A percentile compares a stretch with the other conserved stretches of the same genome.
These are phyloP conservation scores for Euphorbia lathyris DNA, from an alignment of 345 rosid genomes.

Conservation along the genomic window DNA sequence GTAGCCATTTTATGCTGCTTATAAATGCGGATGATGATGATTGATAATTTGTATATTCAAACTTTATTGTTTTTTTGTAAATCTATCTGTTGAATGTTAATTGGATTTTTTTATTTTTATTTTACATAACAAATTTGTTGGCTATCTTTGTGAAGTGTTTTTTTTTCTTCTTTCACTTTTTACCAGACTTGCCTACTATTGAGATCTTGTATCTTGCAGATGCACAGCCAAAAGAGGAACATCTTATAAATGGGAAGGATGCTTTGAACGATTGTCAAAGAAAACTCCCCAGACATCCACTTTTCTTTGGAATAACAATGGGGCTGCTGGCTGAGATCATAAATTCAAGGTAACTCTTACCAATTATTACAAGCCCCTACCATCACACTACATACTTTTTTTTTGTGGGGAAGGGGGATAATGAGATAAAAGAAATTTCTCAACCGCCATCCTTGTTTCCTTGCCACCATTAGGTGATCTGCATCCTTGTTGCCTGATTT, in stretches of 20 bases:
- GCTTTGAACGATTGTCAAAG: constrained; percentile 38
- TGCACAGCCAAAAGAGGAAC: constrained; percentile 42
- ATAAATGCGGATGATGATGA: neutral
- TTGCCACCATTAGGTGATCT: too few species aligned
- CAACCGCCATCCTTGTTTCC: neutral
- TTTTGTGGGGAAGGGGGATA: neutral
- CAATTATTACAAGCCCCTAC: neutral
- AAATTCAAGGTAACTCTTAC: constrained; percentile 75
- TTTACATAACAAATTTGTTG: neutral
- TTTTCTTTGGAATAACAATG: constrained; percentile 90
- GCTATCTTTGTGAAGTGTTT: neutral
- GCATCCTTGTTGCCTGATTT: neutral
- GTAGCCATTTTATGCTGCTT: neutral
- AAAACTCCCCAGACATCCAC: constrained; percentile 78
- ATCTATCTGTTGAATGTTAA: neutral
- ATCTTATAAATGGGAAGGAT: constrained; percentile 30
- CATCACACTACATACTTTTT: too few species aligned
- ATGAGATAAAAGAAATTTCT: neutral
- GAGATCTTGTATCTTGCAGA: constrained; percentile 41
- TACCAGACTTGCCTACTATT: neutral
- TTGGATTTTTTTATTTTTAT: neutral
- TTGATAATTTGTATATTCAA: neutral
- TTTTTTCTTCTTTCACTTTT: neutral
- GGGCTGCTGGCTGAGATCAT: constrained; percentile 94
- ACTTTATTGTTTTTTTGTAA: neutral